Base-by-base conservation (phyloP, 202 grass and related monocot species). In the Saccharum hybrid region DNA sequence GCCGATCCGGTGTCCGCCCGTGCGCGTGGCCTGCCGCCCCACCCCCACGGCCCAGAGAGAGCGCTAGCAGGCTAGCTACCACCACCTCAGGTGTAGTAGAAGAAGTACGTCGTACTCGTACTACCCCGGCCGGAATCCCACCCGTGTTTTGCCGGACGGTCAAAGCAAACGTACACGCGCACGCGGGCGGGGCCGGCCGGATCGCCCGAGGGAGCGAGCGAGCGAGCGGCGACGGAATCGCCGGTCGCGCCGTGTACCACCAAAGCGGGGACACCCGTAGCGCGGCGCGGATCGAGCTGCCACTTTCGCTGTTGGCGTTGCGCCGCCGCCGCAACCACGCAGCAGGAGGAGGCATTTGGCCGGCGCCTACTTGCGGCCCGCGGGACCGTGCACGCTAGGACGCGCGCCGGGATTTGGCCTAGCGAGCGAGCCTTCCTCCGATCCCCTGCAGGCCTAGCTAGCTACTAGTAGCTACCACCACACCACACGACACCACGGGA, bases 241-340 rank as follows among this genome's bases (percentile, higher is more conserved):
- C 49, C 45, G 61, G 74, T 90, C 79, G 51, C 41, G 69, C 12
- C 61, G 34, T 84, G 88, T 23, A 26, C 52, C 54, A 15, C 18
- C 46, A 90, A 90, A 90, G 88, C 84, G 84, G 88, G 63, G 76
- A 87, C 88, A 90, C 76, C 81, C 81, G 76, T 1, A 90, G 81
- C 84, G 26, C 63, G 42, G 0, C 63, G 36, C 80, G 68, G 88
- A 90, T 90, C 63, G 19, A 16, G n/a, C 56, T 68, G 22, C 66
- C 18, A 6, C 62, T 41, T 66, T 51, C 12, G 3, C 31, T 66
- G 30, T 16, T 28, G 0, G 42, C 46, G 31, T 74, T 11, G 15
- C 39, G 23, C 36, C 43, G 10, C 21, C 7, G 42, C 43, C 23
- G 10, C 42, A 71, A 34, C 36, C 10, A 16, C 33, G 19, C 16